phyloP scores from a whole-genome alignment of 164 flowering plant genomes.

The Taxillus chinensis region DNA sequence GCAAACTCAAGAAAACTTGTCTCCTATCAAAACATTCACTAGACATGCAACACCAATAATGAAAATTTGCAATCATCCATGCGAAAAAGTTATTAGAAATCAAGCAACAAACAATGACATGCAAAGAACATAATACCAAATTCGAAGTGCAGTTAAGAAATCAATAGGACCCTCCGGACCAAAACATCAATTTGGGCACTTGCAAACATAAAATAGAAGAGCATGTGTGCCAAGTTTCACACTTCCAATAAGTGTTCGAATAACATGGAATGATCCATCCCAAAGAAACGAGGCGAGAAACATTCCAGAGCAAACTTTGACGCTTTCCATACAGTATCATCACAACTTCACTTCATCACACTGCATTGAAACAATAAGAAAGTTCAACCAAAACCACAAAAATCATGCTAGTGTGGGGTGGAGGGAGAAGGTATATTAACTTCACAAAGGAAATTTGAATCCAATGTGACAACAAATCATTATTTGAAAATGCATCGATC shows the following conservation, averaged over 20 bases:
- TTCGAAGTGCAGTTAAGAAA: slow-evolving; percentile 32
- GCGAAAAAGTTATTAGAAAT: slow-evolving; percentile 17
- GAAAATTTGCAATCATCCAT: slow-evolving; percentile 12
- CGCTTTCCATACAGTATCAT: too few relatives aligned
- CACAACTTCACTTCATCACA: too few relatives aligned
- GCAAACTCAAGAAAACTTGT: slow-evolving; percentile 1
- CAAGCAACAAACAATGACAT: slow-evolving; percentile 41
- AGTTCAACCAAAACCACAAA: too few relatives aligned
- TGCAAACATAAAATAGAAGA: slow-evolving; percentile 35
- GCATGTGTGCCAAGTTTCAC: slow-evolving; percentile 25
- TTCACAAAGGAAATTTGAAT: too few relatives aligned
- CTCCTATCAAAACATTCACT: slow-evolving; percentile 6
- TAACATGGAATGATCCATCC: background rate
- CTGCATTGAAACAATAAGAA: too few relatives aligned
- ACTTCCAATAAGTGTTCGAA: slow-evolving; percentile 20
- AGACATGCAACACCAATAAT: slow-evolving; percentile 11
- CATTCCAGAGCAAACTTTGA: background rate
- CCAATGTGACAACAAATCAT: too few relatives aligned
- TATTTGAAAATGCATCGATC: too few relatives aligned
- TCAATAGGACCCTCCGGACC: slow-evolving; percentile 35
- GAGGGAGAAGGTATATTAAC: too few relatives aligned
- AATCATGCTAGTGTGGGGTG: too few relatives aligned
- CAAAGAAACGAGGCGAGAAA: slow-evolving; percentile 2
- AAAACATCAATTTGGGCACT: slow-evolving; percentile 34
- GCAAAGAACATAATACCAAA: slow-evolving; percentile 33